Evolutionary conservation across 2,329 filamentous ascomycete species (phyloP), one percentile per base, ranked within the genome.

Genomic region (Colletotrichum sp.): DNA sequence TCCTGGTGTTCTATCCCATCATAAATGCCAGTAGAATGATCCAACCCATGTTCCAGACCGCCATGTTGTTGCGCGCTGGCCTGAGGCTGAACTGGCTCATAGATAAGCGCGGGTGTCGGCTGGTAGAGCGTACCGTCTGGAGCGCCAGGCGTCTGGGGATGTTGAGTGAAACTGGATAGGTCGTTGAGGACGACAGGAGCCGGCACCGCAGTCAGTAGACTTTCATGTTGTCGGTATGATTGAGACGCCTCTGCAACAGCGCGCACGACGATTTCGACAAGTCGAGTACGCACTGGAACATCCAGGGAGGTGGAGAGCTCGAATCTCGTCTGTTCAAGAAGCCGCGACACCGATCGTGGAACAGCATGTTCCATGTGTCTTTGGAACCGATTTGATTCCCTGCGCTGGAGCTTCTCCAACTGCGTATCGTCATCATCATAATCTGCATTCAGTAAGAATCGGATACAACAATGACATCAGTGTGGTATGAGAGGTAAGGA

Each of bases 111-210:
- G 3, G 18, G 6, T 3, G 18, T 12, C 5, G 38, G 3, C 18
- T 6, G 38, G 1, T 1, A 12, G 9, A 10, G 9, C 5, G 4
- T 3, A 10, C 0, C 8, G 8, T 3, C 36, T 5, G 8, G 0
- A 18, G 1, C 4, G 16, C 36, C 4, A 9, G 4, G 8, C 9
- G 4, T 0, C 36, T 18, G 4, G 2, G 16, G 36, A 0, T 18
- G 8, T 2, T n/a, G 38, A 43, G 5, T n/a, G 38, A 43, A n/a
- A 9, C 2, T n/a, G 8, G 5, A n/a, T 12, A 9, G 3, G 2
- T 12, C 8, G 3, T 6, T 12, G 5, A 1, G 18, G 18, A 43
- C 9, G 1, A 5, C 16, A 3, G 38, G 8, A 0, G 0, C 18
- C 12, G n/a, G 16, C 18, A 5, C 16, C 30, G 12, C 30, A 32